Conservation (phyloP, 495 filamentous ascomycete species). For the Trichoderma parareesei region DNA sequence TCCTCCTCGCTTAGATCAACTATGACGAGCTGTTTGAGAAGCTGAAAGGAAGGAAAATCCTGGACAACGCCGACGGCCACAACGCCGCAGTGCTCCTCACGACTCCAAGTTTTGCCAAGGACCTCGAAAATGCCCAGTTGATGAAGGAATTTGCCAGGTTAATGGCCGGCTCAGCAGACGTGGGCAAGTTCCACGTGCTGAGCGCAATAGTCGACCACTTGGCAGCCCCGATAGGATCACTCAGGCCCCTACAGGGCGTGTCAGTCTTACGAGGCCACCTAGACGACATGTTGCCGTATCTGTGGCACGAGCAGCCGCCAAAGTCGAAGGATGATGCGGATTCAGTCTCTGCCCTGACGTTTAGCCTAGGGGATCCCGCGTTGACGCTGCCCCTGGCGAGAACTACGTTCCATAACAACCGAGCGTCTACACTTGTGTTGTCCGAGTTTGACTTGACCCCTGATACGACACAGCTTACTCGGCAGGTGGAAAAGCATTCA, state of each 20-base stretch:
- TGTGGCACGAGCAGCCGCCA: background rate
- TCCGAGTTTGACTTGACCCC: background rate
- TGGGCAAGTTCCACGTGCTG: conserved; percentile 2
- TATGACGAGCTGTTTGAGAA: background rate
- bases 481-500: background rate
- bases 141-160: background rate
- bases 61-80: background rate
- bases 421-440: conserved; percentile 5
- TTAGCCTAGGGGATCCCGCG: conserved; percentile 6
- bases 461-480: background rate
- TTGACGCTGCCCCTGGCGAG: conserved; percentile 12
- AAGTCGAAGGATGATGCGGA: conserved; percentile 8
- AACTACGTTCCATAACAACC: conserved; percentile 12
- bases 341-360: background rate
- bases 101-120: conserved; percentile 1
- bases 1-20: background rate
- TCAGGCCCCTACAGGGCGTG: background rate
- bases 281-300: background rate
- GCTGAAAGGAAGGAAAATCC: background rate
- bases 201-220: conserved; percentile 4
- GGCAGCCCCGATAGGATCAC: background rate
- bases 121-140: background rate
- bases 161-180: background rate
- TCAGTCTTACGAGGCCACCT: conserved; percentile 7
- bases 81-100: conserved; percentile 10